Conservation (phyloP, 495 filamentous ascomycete genomes). For the Podospora fimiseda region DNA sequence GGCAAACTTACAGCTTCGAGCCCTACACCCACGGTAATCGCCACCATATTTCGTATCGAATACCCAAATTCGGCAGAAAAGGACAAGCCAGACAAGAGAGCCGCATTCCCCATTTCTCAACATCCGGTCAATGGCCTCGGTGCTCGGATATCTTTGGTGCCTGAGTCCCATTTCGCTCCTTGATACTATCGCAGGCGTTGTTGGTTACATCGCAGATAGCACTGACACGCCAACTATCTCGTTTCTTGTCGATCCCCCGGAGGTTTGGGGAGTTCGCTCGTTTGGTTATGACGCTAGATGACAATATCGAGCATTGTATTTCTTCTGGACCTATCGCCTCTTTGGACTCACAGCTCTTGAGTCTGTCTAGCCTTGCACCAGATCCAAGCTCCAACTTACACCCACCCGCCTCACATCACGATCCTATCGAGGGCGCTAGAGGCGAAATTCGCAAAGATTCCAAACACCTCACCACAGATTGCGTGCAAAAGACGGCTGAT, state of each 20-base stretch:
- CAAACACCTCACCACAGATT: constrained; percentile 1
- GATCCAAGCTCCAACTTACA: neutral
- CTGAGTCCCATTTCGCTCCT: constrained; percentile 5
- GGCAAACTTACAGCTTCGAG: no score
- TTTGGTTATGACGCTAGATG: constrained; percentile 19
- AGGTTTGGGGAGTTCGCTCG: constrained; percentile 3
- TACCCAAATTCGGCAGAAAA: neutral
- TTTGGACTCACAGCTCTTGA: constrained; percentile 5
- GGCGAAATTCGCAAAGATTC: constrained; percentile 4
- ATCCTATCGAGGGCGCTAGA: neutral
- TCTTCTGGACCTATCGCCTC: constrained; percentile 8
- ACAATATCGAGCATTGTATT: constrained; percentile 10
- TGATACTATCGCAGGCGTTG: neutral
- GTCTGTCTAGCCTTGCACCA: constrained; percentile 4
- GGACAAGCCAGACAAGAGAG: neutral
- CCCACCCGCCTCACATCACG: neutral
- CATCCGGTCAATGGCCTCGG: constrained; percentile 15
- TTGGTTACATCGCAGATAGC: constrained; percentile 1
- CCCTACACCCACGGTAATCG: neutral
- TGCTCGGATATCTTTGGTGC: constrained; percentile 1
- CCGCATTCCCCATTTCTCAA: neutral
- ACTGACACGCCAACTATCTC: neutral
- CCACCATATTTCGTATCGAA: neutral
- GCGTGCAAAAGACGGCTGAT: constrained; percentile 8
- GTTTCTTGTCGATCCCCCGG: neutral